Percentiles rank a stretch among this genome's conserved stretches.
phyloP scores from a whole-genome alignment of 345 rosid species.

The Aquilaria sinensis region DNA sequence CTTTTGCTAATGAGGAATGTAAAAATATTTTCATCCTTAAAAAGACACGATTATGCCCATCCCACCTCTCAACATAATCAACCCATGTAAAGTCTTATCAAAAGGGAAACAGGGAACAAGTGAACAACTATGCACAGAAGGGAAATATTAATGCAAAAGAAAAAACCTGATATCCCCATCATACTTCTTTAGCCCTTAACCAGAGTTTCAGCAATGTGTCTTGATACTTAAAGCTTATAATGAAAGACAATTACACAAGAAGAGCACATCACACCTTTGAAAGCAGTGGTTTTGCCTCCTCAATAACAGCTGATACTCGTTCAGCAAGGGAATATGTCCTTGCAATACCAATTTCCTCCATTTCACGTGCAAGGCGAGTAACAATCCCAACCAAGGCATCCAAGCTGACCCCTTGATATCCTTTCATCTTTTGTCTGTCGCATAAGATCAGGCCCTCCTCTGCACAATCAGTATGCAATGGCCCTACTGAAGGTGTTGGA shows the following conservation, averaged over 20 bases:
- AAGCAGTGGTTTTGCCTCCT: constrained; percentile 88
- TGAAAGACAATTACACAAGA: constrained; percentile 5
- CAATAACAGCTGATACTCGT: constrained; percentile 70
- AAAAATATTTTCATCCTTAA: no score
- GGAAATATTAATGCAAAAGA: constrained; percentile 1
- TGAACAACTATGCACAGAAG: no score
- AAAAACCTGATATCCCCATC: no score
- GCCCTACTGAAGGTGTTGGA: constrained; percentile 76
- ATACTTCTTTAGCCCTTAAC: not conserved
- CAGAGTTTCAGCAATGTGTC: not conserved
- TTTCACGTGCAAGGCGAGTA: constrained; percentile 82
- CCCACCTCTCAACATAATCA: no score
- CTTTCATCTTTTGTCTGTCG: constrained; percentile 85
- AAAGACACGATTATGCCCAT: no score
- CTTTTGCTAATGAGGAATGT: no score
- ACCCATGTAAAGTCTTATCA: no score
- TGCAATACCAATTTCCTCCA: constrained; percentile 76
- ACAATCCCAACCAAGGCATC: constrained; percentile 87
- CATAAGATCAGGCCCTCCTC: constrained; percentile 88
- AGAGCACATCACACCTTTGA: constrained; percentile 57
- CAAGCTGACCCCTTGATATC: constrained; percentile 87
- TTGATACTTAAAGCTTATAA: not conserved
- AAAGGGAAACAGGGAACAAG: no score
- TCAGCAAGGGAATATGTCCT: constrained; percentile 63
- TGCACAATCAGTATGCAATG: constrained; percentile 66